These are phyloP conservation scores for Neopestalotiopsis sp. DNA, from an alignment of 2,329 filamentous ascomycete species.

Conservation along the genomic window DNA sequence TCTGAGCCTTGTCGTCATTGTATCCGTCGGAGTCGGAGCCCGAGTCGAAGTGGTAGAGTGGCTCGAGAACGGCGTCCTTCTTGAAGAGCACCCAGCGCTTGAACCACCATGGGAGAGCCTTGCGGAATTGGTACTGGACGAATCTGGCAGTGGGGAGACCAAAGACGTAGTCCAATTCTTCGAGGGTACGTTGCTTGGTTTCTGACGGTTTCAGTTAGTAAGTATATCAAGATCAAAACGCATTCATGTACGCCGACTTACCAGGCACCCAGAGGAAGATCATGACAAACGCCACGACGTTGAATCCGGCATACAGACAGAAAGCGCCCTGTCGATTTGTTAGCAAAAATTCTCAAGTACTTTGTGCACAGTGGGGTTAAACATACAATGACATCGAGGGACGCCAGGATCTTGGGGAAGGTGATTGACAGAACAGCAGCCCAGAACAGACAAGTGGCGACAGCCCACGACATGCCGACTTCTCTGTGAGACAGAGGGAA, in stretches of 20 bases:
- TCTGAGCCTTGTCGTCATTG: constrained; percentile 5
- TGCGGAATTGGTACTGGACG: constrained; percentile 61
- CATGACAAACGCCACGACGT: constrained; percentile 58
- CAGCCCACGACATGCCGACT: constrained; percentile 70
- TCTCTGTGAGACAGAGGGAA: constrained; percentile 72
- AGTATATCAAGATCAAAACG: not conserved
- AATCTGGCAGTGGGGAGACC: constrained; percentile 64
- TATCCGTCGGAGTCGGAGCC: not conserved
- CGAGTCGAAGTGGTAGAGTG: constrained; percentile 49
- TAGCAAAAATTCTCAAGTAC: not conserved
- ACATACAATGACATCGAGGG: constrained; percentile 39
- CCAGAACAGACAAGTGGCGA: constrained; percentile 66
- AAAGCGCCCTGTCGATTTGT: constrained; percentile 46
- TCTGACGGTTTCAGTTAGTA: not conserved
- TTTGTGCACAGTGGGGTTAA: not conserved
- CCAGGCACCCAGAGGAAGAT: constrained; percentile 62
- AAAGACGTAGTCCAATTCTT: constrained; percentile 67
- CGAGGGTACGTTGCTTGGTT: constrained; percentile 63
- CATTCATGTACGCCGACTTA: constrained; percentile 32
- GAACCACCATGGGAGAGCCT: constrained; percentile 65
- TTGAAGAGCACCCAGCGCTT: constrained; percentile 61
- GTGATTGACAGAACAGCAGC: constrained; percentile 63
- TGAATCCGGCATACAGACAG: constrained; percentile 60
- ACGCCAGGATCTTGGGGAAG: constrained; percentile 58
- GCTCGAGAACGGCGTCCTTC: constrained; percentile 51